Evolutionary conservation across 2,329 filamentous ascomycete species (phyloP), one percentile per base, ranked within the genome.

Genomic region (Elsinoe arachidis): DNA sequence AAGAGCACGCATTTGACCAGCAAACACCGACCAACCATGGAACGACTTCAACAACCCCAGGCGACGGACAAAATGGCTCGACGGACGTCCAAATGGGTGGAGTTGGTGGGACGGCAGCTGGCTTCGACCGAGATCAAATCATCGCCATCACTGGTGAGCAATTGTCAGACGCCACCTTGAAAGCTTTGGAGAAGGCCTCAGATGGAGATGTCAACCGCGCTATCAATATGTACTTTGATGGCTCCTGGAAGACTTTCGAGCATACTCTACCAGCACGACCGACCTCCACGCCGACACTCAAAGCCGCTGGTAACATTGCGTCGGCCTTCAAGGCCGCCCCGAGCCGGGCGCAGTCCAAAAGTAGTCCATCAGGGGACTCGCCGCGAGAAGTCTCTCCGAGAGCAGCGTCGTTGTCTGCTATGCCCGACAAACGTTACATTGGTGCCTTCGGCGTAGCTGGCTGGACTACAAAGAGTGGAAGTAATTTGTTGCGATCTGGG

Each of bases 361-460:
- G 55, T 33, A 35, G 14, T 30, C 17, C 26, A 12, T 15, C 26
- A 2, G 26, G 34, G 11, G 11, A 14, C 10, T 51, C 46, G 9
- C 30, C 23, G 3, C 21, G 41, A 46, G 41, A 46, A 12, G 41
- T 14, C n/a, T 34, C 46, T 5, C 46, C 49, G 12, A 38, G 21
- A n/a, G 11, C 34, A 15, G 15, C 17, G 15, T 9, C 49, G 5
- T 15, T 69, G 14, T 55, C 65, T 44, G 64, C 64, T 11, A 81
- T 78, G 76, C 84, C 84, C 0, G 65, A 72, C 1, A 78, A 76
- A 63, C 75, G 93, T 66, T 99, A 97, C 65, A 81, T 97, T 60
- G 93, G 93, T 15, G 89, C 90, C 0, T 93, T 97, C 71, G 93
- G 93, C 7, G 90, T 88, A 3, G 89, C 87, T 56, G 93, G 86